Conservation (phyloP, 2,329 filamentous ascomycete species). For the Orbilia blumenaviensis region DNA sequence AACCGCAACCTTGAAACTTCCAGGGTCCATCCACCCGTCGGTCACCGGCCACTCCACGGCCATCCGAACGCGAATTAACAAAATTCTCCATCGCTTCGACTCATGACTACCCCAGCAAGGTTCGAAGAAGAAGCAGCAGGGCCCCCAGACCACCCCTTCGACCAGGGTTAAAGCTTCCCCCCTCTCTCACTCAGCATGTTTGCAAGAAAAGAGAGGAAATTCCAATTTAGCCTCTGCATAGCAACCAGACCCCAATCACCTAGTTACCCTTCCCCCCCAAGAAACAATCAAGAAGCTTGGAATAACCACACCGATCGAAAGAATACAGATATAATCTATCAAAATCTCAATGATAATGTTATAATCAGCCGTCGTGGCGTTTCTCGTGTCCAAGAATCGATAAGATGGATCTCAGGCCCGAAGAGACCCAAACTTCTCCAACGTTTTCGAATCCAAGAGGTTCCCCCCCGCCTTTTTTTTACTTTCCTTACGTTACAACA, state of each 20-base stretch:
- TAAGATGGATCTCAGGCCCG: slow-evolving; percentile 23
- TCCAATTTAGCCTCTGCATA: slow-evolving; percentile 23
- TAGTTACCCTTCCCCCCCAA: background rate
- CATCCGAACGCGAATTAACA: background rate
- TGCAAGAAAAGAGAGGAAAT: too few relatives aligned
- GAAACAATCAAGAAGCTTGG: slow-evolving; percentile 12
- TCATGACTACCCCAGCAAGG: background rate
- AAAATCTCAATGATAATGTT: too few relatives aligned
- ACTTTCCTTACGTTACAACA: too few relatives aligned
- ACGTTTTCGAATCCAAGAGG: background rate
- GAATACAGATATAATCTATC: background rate
- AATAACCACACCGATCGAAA: too few relatives aligned
- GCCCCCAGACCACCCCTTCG: background rate
- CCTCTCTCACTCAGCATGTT: too few relatives aligned
- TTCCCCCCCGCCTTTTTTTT: background rate
- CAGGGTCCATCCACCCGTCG: slow-evolving; percentile 19
- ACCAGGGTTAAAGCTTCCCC: slow-evolving; percentile 1
- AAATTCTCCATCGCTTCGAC: background rate
- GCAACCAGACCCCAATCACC: background rate
- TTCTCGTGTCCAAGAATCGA: slow-evolving; percentile 7
- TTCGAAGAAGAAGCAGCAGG: background rate
- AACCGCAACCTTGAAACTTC: slow-evolving; percentile 13
- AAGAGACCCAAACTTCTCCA: background rate
- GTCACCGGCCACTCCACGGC: slow-evolving; percentile 18
- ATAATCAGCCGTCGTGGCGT: slow-evolving; percentile 4